Evolutionary conservation across 2,329 filamentous ascomycete genomes (phyloP).

Genomic region (Neofusicoccum parvum): DNA sequence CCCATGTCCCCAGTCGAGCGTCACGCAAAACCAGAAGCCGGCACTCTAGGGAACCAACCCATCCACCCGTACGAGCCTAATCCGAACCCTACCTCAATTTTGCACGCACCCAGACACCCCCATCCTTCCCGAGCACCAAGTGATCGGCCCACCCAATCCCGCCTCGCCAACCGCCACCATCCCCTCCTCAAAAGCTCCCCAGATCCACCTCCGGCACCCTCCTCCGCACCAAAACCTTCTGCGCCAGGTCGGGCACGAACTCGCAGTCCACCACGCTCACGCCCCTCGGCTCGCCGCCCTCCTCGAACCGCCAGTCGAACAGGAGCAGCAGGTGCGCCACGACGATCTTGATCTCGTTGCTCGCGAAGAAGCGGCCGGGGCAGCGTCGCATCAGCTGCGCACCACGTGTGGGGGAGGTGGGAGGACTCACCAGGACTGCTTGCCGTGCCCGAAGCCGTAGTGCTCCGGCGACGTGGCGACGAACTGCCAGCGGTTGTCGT

Average conservation of each 20-base stretch:
- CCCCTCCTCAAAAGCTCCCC: background rate
- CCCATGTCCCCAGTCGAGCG: no score
- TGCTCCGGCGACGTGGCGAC: background rate
- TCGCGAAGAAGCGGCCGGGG: slow-evolving; percentile 37
- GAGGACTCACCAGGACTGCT: slow-evolving; percentile 10
- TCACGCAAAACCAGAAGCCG: no score
- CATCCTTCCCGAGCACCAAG: no score
- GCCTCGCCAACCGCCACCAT: no score
- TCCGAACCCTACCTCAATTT: no score
- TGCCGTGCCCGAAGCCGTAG: slow-evolving; percentile 26
- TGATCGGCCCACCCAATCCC: no score
- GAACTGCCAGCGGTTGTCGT: slow-evolving; percentile 21
- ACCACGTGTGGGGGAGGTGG: background rate
- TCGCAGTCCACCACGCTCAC: background rate
- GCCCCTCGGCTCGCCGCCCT: background rate
- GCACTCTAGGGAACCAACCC: no score
- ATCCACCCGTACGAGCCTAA: no score
- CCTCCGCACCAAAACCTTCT: background rate
- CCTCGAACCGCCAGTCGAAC: background rate
- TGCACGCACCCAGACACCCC: no score
- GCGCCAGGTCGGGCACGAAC: background rate
- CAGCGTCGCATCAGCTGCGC: slow-evolving; percentile 34
- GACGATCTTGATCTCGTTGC: slow-evolving; percentile 38
- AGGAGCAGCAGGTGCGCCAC: slow-evolving; percentile 23
- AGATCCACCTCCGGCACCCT: background rate